Conservation (phyloP, 164 flowering plant species). For the Dillenia turbinata region DNA sequence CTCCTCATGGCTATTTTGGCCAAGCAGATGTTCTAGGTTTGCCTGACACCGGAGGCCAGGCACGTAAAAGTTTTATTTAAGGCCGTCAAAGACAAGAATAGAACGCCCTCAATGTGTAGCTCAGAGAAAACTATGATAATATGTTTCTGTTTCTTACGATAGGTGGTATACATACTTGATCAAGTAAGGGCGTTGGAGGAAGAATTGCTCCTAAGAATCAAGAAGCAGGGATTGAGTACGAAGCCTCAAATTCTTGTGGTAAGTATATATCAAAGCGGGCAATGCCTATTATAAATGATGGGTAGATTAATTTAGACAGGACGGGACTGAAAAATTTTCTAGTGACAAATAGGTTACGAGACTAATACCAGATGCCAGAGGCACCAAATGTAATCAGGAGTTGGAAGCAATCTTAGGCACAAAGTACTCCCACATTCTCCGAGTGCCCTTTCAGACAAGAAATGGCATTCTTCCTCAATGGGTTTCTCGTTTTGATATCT, state of each 20-base stretch:
- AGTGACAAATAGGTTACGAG: conserved; percentile 13
- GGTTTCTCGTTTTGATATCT: conserved; percentile 23
- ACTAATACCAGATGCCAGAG: conserved; percentile 20
- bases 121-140: not conserved
- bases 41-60: conserved; percentile 83
- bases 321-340: not conserved
- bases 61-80: not conserved
- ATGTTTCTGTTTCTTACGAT: not conserved
- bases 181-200: conserved; percentile 39
- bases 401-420: conserved; percentile 16
- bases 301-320: too few relatives aligned
- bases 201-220: conserved; percentile 24
- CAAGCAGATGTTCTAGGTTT: conserved; percentile 62
- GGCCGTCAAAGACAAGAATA: too few relatives aligned
- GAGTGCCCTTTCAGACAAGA: conserved; percentile 18
- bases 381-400: conserved; percentile 20
- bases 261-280: not conserved
- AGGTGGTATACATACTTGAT: conserved; percentile 37
- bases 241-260: conserved; percentile 33
- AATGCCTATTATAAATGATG: not conserved
- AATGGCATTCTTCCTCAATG: conserved; percentile 17
- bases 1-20: conserved; percentile 66
- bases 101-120: not conserved
- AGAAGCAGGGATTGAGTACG: conserved; percentile 27
- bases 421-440: conserved; percentile 13